Evolutionary conservation across 768 basidiomycete species (phyloP), one percentile per base, ranked within the genome.

Genomic region (Podaxis pistillaris): DNA sequence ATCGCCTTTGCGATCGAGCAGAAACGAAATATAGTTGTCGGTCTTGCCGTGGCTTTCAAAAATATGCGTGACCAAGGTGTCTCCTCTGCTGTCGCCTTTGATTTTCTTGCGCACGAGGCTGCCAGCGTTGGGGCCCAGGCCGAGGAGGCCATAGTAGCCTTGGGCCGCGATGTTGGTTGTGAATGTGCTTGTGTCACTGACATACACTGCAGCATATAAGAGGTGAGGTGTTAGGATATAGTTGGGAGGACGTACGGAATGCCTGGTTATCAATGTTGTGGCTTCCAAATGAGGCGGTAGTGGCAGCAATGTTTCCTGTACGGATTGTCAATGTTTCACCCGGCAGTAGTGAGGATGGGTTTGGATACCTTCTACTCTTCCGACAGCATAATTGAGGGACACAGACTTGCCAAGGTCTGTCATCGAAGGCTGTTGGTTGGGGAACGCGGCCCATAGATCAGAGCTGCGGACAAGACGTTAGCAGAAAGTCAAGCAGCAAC

Each of bases 41-140:
- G 81, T 74, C 4, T 83, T 78, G 5, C 78, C 76, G 68, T 84
- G 83, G 61, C 84, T 79, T 62, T 82, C 73, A 71, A 93, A 93
- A 63, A 91, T 85, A 66, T 80, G 82, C 67, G 85, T 83, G 15
- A 93, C 77, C 12, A 87, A 73, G 26, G 79, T 85, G 76, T 89
- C 81, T 22, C 83, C 90, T 6, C 79, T 68, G 58, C 70, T 65
- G 8, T 72, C 74, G 64, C 78, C 79, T 17, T 65, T 62, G 47
- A 91, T 70, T 58, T 84, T 85, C 64, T 85, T 78, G 62, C 78
- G 81, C 64, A 93, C 83, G 46, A 82, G 75, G 56, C 89, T 90
- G 50, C 86, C 89, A 26, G 81, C 73, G 75, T 90, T 90, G 33
- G 90, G 90, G n/a, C 91, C 91, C 17, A 93, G 82, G 24, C 91